These are phyloP conservation scores for Larix sibirica DNA, from an alignment of 83 land plant species.

Conservation along the genomic window DNA sequence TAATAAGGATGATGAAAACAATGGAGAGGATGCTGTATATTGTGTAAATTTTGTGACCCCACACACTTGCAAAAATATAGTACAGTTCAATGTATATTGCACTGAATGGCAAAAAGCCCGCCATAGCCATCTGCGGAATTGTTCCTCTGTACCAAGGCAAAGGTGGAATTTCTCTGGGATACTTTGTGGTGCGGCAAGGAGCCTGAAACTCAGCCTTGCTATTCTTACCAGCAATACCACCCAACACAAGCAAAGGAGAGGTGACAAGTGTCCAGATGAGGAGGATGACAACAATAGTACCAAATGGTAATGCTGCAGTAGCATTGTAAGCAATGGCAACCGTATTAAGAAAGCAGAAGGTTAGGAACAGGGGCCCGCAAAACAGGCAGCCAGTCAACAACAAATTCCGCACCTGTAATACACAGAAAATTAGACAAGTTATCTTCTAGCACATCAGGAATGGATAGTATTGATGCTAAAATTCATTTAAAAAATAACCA, in stretches of 20 bases:
- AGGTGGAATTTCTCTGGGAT: conserved; percentile 58
- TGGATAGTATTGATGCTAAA: neutral
- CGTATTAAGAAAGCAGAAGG: conserved; percentile 45
- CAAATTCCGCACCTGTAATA: conserved; percentile 49
- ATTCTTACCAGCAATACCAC: conserved; percentile 68
- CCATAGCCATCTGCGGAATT: conserved; percentile 62
- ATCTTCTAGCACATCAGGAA: neutral
- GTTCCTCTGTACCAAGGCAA: conserved; percentile 56
- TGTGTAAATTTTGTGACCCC: conserved; percentile 64
- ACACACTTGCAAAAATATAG: conserved; percentile 59
- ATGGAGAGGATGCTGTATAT: conserved; percentile 62
- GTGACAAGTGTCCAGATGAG: conserved; percentile 57
- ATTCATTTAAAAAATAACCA: neutral
- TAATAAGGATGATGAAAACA: conserved; percentile 56
- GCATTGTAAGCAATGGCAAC: conserved; percentile 51
- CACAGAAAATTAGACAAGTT: neutral
- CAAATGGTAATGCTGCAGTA: conserved; percentile 51
- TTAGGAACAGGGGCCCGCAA: conserved; percentile 53
- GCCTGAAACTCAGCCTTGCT: conserved; percentile 58
- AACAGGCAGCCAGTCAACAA: conserved; percentile 43
- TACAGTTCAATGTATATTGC: conserved; percentile 52
- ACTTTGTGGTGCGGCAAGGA: conserved; percentile 55
- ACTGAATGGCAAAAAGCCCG: conserved; percentile 65
- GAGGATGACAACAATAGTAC: conserved; percentile 44
- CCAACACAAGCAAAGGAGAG: conserved; percentile 46